phyloP scores from a whole-genome alignment of 1,139 yeast species.

The Sugiyamaella xylanicola region DNA sequence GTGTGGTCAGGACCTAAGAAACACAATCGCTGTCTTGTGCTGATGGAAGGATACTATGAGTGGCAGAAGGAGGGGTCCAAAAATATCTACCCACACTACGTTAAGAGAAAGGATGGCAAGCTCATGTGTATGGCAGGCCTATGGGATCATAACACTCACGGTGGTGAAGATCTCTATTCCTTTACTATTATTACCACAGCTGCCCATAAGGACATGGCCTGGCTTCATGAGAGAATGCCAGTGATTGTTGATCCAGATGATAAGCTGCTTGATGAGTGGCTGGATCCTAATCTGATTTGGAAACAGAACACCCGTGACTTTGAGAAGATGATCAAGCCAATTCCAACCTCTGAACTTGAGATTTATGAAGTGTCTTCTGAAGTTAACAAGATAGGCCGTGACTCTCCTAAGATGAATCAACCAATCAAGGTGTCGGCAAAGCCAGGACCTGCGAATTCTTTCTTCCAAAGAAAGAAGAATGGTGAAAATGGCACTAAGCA shows the following conservation, averaged over 20 bases:
- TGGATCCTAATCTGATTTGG: slow-evolving; percentile 48
- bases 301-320: slow-evolving; percentile 42
- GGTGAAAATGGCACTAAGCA: no score
- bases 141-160: slow-evolving; percentile 47
- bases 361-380: slow-evolving; percentile 60
- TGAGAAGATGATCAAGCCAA: slow-evolving; percentile 23
- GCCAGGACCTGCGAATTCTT: slow-evolving; percentile 17
- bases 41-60: slow-evolving; percentile 83
- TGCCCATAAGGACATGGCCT: slow-evolving; percentile 59
- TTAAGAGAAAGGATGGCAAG: slow-evolving; percentile 54
- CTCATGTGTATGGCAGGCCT: slow-evolving; percentile 74
- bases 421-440: slow-evolving; percentile 39
- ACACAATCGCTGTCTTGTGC: slow-evolving; percentile 62
- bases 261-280: slow-evolving; percentile 63
- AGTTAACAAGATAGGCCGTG: slow-evolving; percentile 64
- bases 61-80: slow-evolving; percentile 54
- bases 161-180: slow-evolving; percentile 46
- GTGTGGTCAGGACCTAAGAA: slow-evolving; percentile 40
- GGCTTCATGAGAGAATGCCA: slow-evolving; percentile 83
- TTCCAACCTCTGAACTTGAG: slow-evolving; percentile 42
- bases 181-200: slow-evolving; percentile 76
- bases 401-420: slow-evolving; percentile 51
- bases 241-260: slow-evolving; percentile 60
- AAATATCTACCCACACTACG: slow-evolving; percentile 61
- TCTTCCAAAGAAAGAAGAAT: slow-evolving; percentile 18